Evolutionary conservation across 176 grass and related monocot genomes (phyloP), one percentile per base, ranked within the genome.

Genomic region (Raddia guianensis): DNA sequence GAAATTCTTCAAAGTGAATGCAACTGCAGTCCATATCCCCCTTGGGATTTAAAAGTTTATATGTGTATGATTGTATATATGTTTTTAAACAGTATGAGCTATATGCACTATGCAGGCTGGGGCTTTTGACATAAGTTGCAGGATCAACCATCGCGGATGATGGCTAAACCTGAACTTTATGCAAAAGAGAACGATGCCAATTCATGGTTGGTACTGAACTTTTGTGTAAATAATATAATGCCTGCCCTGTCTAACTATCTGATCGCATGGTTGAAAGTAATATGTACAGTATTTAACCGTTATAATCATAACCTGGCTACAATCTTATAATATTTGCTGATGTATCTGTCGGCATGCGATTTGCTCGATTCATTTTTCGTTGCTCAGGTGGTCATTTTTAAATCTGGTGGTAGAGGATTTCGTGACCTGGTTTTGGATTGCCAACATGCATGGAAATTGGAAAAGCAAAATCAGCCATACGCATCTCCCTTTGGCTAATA

Each of bases 61-160:
- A 43, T 81, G 49, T 79, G n/a, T 12, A 49, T 18, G 13, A 64
- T 19, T 83, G 61, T 66, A 83, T 83, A 74, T 75, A 46, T 66
- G 70, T 72, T 63, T 2, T 54, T 43, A 40, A 70, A 10, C 5
- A 80, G 13, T 74, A 66, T 40, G 37, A 21, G 46, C 18, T 74
- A 66, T 74, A 66, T 54, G 61, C 18, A 4, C 51, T 58, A 12
- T 13, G 16, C 33, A 42, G 20, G 62, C 45, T 7, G 59, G 75
- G 11, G 13, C 37, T n/a, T 21, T 9, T n/a, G 47, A 66, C 61
- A 6, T 16, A 66, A 78, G 16, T 18, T 54, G 76, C 62, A 43
- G 62, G 1, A 49, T 66, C 46, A n/a, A 49, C 13, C 6, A 49
- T 66, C 47, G 15, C 3, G 27, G 47, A 11, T 64, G 46, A 5